phyloP scores from a whole-genome alignment of 106 monocot genomes.

The Amphibolis antarctica region DNA sequence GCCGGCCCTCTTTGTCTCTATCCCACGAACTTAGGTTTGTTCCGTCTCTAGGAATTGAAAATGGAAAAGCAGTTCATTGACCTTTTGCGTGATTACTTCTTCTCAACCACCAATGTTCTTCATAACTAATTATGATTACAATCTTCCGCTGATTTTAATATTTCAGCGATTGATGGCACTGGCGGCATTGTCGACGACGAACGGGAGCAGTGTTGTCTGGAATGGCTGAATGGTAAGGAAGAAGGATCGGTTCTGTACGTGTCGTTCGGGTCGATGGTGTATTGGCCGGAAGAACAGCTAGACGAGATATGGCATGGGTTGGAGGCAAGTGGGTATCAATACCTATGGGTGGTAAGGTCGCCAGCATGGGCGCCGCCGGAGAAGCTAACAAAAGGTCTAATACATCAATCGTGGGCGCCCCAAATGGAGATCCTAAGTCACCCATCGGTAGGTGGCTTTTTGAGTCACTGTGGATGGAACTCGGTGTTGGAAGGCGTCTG shows the following conservation, averaged over 20 bases:
- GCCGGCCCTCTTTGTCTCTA: constrained; percentile 37
- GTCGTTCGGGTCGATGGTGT: constrained; percentile 13
- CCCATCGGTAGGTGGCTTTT: constrained; percentile 14
- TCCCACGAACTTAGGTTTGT: too few species aligned
- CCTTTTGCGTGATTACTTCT: too few species aligned
- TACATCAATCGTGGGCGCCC: constrained; percentile 1
- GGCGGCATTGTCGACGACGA: too few species aligned
- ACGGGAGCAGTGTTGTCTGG: not conserved
- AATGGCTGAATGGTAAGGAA: constrained; percentile 7
- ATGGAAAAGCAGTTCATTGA: too few species aligned
- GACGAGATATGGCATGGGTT: constrained; percentile 15
- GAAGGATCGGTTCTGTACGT: constrained; percentile 14
- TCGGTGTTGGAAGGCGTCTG: constrained; percentile 34
- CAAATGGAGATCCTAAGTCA: constrained; percentile 22
- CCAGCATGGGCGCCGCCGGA: not conserved
- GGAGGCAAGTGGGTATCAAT: constrained; percentile 6
- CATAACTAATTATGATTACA: too few species aligned
- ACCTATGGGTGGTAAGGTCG: constrained; percentile 11
- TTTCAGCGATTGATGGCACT: too few species aligned
- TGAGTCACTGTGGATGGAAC: constrained; percentile 35
- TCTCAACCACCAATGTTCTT: too few species aligned
- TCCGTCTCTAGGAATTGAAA: too few species aligned
- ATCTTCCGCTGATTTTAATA: not conserved
- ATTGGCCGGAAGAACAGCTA: constrained; percentile 7
- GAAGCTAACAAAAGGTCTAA: not conserved